Conservation (phyloP, 2,329 filamentous ascomycete species). For the Alternaria arborescens region DNA sequence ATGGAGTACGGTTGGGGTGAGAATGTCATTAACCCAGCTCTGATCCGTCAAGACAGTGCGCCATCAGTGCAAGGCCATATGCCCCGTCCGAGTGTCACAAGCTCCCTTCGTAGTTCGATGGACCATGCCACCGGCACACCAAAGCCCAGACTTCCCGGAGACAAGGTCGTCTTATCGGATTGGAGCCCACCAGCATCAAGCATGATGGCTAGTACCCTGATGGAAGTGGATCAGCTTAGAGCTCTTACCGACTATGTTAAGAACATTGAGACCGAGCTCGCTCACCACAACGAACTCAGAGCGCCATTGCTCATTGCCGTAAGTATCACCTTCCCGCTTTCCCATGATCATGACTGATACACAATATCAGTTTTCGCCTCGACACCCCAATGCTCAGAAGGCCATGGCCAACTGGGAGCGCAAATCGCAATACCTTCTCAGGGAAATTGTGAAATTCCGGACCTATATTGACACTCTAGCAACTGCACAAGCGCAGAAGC, state of each 20-base stretch:
- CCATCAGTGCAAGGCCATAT: slow-evolving; percentile 45
- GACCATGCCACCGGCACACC: slow-evolving; percentile 65
- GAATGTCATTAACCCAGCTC: slow-evolving; percentile 69
- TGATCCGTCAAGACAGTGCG: slow-evolving; percentile 53
- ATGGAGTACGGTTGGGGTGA: slow-evolving; percentile 98
- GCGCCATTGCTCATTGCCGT: slow-evolving; percentile 84
- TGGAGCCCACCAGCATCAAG: slow-evolving; percentile 91
- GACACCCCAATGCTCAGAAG: slow-evolving; percentile 79
- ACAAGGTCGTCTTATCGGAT: slow-evolving; percentile 82
- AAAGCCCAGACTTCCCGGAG: slow-evolving; percentile 78
- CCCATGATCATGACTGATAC: slow-evolving; percentile 20
- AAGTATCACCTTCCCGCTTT: slow-evolving; percentile 42
- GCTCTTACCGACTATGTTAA: slow-evolving; percentile 81
- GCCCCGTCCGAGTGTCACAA: slow-evolving; percentile 64
- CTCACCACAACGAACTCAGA: slow-evolving; percentile 86
- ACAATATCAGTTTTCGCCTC: slow-evolving; percentile 73
- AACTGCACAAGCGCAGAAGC: slow-evolving; percentile 73
- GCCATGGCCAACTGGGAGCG: slow-evolving; percentile 98
- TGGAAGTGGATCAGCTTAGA: slow-evolving; percentile 82
- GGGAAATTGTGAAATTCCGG: slow-evolving; percentile 95
- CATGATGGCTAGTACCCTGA: slow-evolving; percentile 81
- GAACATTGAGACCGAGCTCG: slow-evolving; percentile 84
- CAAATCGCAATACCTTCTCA: slow-evolving; percentile 88
- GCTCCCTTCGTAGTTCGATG: slow-evolving; percentile 68
- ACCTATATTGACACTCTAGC: slow-evolving; percentile 91